Base-by-base conservation (phyloP, 148 eudicot species). In the Fagopyrum esculentum region DNA sequence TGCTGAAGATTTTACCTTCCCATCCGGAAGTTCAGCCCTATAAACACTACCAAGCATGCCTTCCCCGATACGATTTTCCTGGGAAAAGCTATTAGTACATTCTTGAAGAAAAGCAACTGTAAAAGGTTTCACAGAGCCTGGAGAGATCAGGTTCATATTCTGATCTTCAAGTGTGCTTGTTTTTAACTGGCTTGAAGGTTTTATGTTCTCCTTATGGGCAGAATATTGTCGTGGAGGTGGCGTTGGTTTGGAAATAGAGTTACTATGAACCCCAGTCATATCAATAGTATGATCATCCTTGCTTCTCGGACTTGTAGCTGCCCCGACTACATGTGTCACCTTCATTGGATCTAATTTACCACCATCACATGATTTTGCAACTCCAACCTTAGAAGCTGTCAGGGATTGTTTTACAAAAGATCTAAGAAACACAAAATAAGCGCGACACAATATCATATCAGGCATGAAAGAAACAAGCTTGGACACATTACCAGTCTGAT, bases 41-140 rank as follows among this genome's bases (percentile, higher is more conserved):
- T 87, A 89, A 16, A 89, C 91, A 81, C 78, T 89, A 59, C 93
- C 91, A 54, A 89, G 84, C 91, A 84, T 87, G 80, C 93, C 91
- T 22, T 51, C 75, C 69, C 89, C 93, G 50, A 87, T 82, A 9
- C 87, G 83, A 82, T 89, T 87, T 51, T 89, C 93, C 80, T 85
- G 91, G 69, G 93, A 85, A 81, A 89, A 89, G 81, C 93, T 89
- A 69, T 78, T 84, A 72, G 93, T 87, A 59, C 83, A 87, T 78
- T 85, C 87, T 80, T 89, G 93, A 84, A 89, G 90, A 59, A 79
- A 79, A 59, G 93, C 91, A 80, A 89, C 83, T 10, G 90, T 77
- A 82, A 79, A 89, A 63, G 85, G 78, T 78, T 80, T 89, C 47
- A 84, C 93, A 74, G 77, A 75, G 86, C 85, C 71, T 35, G 75